These are phyloP conservation scores for Exophiala viscosa DNA, from an alignment of 2,329 filamentous ascomycete species.

Conservation along the genomic window DNA sequence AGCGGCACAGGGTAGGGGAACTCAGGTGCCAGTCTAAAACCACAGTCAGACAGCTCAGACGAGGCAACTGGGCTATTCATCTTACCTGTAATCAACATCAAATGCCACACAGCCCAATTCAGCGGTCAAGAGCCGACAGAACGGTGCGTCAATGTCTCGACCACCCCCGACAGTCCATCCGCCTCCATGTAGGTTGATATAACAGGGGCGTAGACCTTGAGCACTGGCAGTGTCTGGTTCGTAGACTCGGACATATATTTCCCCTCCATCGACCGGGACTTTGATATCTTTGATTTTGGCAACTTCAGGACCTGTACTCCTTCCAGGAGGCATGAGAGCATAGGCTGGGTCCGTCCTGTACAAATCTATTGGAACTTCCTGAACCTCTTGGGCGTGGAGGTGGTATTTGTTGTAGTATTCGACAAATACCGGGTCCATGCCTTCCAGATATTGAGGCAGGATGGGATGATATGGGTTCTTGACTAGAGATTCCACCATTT, in stretches of 20 bases:
- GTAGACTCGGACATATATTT: slow-evolving; percentile 41
- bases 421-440: slow-evolving; percentile 40
- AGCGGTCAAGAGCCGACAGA: slow-evolving; percentile 41
- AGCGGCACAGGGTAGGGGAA: slow-evolving; percentile 32
- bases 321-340: slow-evolving; percentile 40
- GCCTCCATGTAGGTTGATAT: slow-evolving; percentile 42
- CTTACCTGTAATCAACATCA: slow-evolving; percentile 40
- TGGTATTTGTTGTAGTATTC: slow-evolving; percentile 43
- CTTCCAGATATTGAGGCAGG: slow-evolving; percentile 1
- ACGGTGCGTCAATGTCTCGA: slow-evolving; percentile 35
- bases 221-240: slow-evolving; percentile 33
- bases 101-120: slow-evolving; percentile 41
- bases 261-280: slow-evolving; percentile 38
- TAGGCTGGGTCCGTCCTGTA: slow-evolving; percentile 39
- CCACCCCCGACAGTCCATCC: slow-evolving; percentile 45
- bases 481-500: too few species aligned
- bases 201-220: slow-evolving; percentile 35
- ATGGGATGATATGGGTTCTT: too few species aligned
- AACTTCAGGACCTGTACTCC: slow-evolving; percentile 35
- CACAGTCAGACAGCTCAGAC: too few species aligned
- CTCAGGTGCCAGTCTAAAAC: slow-evolving; percentile 37
- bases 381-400: slow-evolving; percentile 40
- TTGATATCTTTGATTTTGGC: slow-evolving; percentile 40
- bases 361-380: slow-evolving; percentile 41
- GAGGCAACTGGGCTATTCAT: too few species aligned